Evolutionary conservation across 306 rosid genomes (phyloP), one percentile per base, ranked within the genome.

Genomic region (Fragaria iinumae): DNA sequence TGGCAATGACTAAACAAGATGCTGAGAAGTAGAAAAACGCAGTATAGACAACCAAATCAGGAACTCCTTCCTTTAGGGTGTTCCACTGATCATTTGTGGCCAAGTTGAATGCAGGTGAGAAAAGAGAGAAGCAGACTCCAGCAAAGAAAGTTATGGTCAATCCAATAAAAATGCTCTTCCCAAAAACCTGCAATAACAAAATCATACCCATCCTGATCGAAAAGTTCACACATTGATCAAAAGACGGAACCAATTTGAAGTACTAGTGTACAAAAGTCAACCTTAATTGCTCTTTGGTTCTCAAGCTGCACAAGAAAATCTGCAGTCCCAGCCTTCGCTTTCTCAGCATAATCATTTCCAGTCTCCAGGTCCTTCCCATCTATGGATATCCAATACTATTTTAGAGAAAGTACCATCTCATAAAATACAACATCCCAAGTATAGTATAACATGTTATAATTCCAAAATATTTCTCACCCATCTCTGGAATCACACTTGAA

Each of bases 31-130:
- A 89, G 84, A 95, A 95, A 80, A 95, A 95, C 69, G 99, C 89
- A 0, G 97, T 89, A 13, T 90, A 95, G 75, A 95, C 97, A 47
- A 73, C 84, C 88, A 95, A 80, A 83, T 86, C 93, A 44, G 99
- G 93, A 69, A 92, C 91, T 84, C 97, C 97, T 32, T 87, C 55
- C 38, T 86, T 80, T 38, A 95, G 75, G 29, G 90, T 86, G 67
- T 89, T 77, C 99, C 99, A 95, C 64, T 95, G 97, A 66, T 95
- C 99, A 82, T 95, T 95, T 75, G 99, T 92, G 68, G 99, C 97
- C 74, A 95, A 68, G 75, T 95, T 95, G 88, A 95, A 89, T 77
- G 97, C 93, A 10, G 99, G 99, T 38, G 99, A 95, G 85, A 95
- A 95, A 65, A 95, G 62, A 41, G 99, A 95, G 77, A 95, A 88